phyloP scores from a whole-genome alignment of 805 yeast genomes.

The Candida silvicultrix region DNA sequence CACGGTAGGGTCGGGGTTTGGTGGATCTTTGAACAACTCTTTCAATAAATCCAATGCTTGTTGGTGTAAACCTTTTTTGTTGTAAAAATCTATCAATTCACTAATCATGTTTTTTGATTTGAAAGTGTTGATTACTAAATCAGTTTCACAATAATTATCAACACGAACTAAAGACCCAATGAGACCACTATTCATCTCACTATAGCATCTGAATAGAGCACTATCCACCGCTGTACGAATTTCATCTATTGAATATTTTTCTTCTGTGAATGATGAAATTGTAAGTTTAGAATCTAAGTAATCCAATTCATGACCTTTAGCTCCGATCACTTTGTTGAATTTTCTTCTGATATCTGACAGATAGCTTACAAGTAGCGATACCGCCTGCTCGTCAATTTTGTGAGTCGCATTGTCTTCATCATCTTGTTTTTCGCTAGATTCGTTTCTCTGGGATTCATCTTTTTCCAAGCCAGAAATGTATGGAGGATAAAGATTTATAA shows the following conservation, averaged over 20 bases:
- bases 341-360: conserved; percentile 45
- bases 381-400: conserved; percentile 8
- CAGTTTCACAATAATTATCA: conserved; percentile 65
- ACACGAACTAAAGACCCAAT: conserved; percentile 80
- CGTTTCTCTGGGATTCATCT: not conserved
- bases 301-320: conserved; percentile 7
- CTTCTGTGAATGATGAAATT: conserved; percentile 8
- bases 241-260: conserved; percentile 25
- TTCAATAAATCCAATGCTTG: conserved; percentile 61
- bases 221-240: conserved; percentile 59
- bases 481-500: conserved; percentile 41
- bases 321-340: conserved; percentile 23
- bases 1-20: conserved; percentile 22
- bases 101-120: conserved; percentile 41
- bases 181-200: conserved; percentile 59
- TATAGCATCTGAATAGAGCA: conserved; percentile 68
- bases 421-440: too few relatives aligned
- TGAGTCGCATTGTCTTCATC: too few relatives aligned
- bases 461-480: conserved; percentile 17
- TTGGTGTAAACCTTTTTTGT: conserved; percentile 51
- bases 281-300: conserved; percentile 16
- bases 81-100: conserved; percentile 76
- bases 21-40: conserved; percentile 21
- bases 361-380: conserved; percentile 30
- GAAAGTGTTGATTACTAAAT: conserved; percentile 51